Conservation (phyloP, 2,329 filamentous ascomycete genomes). For the Ophiocordyceps unilateralis region DNA sequence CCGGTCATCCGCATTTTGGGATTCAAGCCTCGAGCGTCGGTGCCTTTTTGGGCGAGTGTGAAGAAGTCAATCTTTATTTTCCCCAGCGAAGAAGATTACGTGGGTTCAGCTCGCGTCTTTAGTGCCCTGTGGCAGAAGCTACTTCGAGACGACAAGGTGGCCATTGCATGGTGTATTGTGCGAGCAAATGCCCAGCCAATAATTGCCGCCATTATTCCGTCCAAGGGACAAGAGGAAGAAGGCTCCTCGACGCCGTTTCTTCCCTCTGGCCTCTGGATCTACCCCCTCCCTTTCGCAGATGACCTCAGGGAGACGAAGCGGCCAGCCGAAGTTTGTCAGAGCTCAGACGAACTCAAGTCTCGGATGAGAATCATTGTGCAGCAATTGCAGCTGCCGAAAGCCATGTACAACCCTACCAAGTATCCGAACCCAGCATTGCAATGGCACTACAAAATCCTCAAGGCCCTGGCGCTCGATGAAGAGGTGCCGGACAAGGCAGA, state of each 20-base stretch:
- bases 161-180: constrained; percentile 76
- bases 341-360: constrained; percentile 58
- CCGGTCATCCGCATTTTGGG: constrained; percentile 79
- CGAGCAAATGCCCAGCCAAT: constrained; percentile 64
- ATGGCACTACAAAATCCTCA: constrained; percentile 93
- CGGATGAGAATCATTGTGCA: constrained; percentile 69
- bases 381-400: constrained; percentile 77
- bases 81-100: constrained; percentile 74
- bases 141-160: constrained; percentile 61
- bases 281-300: constrained; percentile 76
- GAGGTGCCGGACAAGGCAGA: constrained; percentile 58
- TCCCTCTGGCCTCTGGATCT: constrained; percentile 76
- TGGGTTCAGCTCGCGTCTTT: constrained; percentile 87
- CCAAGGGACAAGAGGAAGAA: constrained; percentile 46
- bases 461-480: constrained; percentile 81
- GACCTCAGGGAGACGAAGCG: constrained; percentile 66
- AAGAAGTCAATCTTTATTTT: constrained; percentile 87
- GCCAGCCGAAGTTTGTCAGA: constrained; percentile 28
- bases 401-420: constrained; percentile 63
- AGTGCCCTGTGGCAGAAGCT: constrained; percentile 81
- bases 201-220: constrained; percentile 68
- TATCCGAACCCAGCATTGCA: constrained; percentile 88
- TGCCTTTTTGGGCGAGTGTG: constrained; percentile 71
- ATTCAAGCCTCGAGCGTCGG: constrained; percentile 64
- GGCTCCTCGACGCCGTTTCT: constrained; percentile 49